Evolutionary conservation across 1,139 yeast species (phyloP), one percentile per base, ranked within the genome.

Genomic region (Entelexis sorbosivorans): DNA sequence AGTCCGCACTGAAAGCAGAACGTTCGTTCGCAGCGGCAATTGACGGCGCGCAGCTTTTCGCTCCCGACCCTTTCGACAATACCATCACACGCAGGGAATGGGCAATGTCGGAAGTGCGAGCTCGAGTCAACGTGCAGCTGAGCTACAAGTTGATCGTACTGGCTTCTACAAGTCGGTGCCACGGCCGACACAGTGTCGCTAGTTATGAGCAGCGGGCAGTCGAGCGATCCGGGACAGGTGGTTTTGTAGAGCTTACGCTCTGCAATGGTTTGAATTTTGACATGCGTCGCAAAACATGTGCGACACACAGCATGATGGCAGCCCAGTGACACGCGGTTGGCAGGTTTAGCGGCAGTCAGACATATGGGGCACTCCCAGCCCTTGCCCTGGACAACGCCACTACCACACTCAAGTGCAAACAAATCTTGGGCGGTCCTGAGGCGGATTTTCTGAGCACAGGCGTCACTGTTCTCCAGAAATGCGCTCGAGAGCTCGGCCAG

Each of bases 1-100:
- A 71, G 73, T 24, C 77, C 77, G 65, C 99, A 91, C 22, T 74
- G 71, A 60, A 81, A 83, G 63, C 99, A 91, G 63, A 89, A 91
- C 53, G 75, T 75, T 61, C 88, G 91, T 8, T 75, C 76, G 48
- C 76, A 71, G 1, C 69, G 63, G 64, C 99, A 91, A 38, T 72
- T 68, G 0, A 87, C 96, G 9, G 78, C 42, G 1, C 20, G 28
- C 7, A 64, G 59, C 32, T 64, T 59, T 16, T 66, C 63, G 10
- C 75, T 66, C 58, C 53, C 24, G 6, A 29, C 8, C 31, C 20
- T 38, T n/a, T 35, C 79, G 14, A 84, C 71, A 32, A 86, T 73
- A 52, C 72, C 69, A 38, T 73, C 72, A 65, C 98, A 91, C 61
- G 85, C 94, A 0, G 95, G 83, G 1, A 84, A 82, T 0, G 96